Base-by-base conservation (phyloP, 2,329 filamentous ascomycete species). In the Cyphellophora europaea region DNA sequence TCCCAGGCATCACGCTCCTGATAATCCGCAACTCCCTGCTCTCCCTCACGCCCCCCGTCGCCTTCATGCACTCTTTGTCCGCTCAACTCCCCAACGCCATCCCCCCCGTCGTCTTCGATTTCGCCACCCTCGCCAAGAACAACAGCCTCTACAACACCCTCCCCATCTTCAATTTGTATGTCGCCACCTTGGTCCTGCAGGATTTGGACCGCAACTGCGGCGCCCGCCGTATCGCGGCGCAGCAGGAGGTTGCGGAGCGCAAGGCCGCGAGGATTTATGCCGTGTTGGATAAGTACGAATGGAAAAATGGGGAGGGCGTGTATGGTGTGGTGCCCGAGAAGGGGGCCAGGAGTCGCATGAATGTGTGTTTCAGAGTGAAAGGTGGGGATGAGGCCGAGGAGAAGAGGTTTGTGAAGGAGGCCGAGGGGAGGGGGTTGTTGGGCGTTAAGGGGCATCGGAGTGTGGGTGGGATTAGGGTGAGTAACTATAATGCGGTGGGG, bases 81-180 rank as follows among this genome's bases (percentile, higher is more conserved):
- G 66, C 93, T n/a, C 77, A 83, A 2, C 29, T 49, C 10, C 47
- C 47, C 11, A 42, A 39, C 13, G 77, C 80, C 33, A 46, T 65
- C 3, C 61, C 61, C 8, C 87, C 89, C 2, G 74, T 84, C 12
- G 74, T 95, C 28, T 66, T 96, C 31, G 75, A 84, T 45, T 96
- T 89, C 54, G 79, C 86, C 43, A 86, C 75, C 0, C 81, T 91
- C 47, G 80, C 83, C 27, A 93, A 93, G 69, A 93, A 93, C 65
- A 91, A 93, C 65, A 91, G 82, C 49, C 71, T 96, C 17, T 96
- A 96, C 67, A 96, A 96, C 62, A 96, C 89, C 0, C 66, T 96
- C 8, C 88, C 85, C 52, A 93, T 96, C 52, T 94, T 96, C 52
- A 88, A 89, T 56, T 82, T 95, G 23, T 96, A 81, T 65, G 75